phyloP scores from a whole-genome alignment of 140 eudicot genomes.

The Anethum foeniculum region DNA sequence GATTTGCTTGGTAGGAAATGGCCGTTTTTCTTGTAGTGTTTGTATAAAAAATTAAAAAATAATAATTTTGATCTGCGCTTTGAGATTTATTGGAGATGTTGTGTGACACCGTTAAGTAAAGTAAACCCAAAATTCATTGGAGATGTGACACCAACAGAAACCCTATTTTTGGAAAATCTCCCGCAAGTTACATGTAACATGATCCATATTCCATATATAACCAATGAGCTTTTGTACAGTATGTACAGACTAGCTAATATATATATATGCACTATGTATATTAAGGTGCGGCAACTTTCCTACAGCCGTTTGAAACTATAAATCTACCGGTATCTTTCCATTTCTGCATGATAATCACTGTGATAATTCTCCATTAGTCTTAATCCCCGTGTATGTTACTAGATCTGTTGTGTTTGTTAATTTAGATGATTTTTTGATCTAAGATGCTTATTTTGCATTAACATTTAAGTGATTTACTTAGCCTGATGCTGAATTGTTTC shows the following conservation, averaged over 20 bases:
- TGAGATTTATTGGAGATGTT: too few relatives aligned
- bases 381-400: not conserved
- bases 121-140: not conserved
- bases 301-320: too few relatives aligned
- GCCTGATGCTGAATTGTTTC: not conserved
- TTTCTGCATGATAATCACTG: not conserved
- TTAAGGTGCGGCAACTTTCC: too few relatives aligned
- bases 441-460: not conserved
- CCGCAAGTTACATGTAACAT: not conserved
- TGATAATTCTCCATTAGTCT: not conserved
- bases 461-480: not conserved
- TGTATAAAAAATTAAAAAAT: too few relatives aligned
- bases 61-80: too few relatives aligned
- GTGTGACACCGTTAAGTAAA: too few relatives aligned
- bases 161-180: not conserved
- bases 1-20: too few relatives aligned
- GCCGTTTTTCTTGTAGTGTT: too few relatives aligned
- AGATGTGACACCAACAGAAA: not conserved
- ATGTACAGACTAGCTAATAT: too few relatives aligned
- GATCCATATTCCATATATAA: not conserved
- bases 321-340: not conserved
- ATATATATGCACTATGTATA: too few relatives aligned
- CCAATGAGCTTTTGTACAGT: too few relatives aligned
- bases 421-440: not conserved
- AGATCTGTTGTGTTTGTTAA: not conserved